Evolutionary conservation across 1,139 yeast species (phyloP).

Genomic region (Kodamaea sp.): DNA sequence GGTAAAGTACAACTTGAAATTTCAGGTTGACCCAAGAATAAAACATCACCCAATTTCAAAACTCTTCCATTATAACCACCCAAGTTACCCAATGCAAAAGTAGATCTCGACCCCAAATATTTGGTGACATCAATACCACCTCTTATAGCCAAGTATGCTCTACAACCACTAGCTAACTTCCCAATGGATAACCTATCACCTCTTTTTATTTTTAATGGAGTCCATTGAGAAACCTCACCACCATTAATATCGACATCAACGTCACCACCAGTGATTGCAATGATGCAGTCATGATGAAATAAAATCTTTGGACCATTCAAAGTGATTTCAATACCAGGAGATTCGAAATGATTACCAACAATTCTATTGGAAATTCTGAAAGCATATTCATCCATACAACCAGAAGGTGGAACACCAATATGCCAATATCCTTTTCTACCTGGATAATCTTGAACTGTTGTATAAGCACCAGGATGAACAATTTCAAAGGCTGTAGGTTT

Average conservation of each 20-base stretch:
- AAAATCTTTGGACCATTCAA: conserved; percentile 79
- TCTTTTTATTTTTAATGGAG: conserved; percentile 62
- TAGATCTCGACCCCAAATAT: conserved; percentile 92
- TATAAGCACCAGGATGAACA: conserved; percentile 83
- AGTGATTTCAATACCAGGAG: conserved; percentile 91
- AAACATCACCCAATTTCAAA: conserved; percentile 85
- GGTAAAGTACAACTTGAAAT: conserved; percentile 67
- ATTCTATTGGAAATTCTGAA: conserved; percentile 85
- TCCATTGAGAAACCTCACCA: conserved; percentile 50
- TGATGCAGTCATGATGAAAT: conserved; percentile 75
- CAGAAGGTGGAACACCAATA: conserved; percentile 96
- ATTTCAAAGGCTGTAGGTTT: conserved; percentile 82
- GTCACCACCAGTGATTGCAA: conserved; percentile 85
- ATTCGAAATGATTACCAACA: conserved; percentile 76
- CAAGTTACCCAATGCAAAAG: conserved; percentile 89
- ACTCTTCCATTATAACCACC: conserved; percentile 96
- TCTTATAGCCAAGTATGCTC: conserved; percentile 84
- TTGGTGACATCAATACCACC: conserved; percentile 94
- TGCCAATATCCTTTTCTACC: conserved; percentile 88
- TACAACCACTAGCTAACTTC: conserved; percentile 74
- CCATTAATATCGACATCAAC: conserved; percentile 68
- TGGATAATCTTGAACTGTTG: conserved; percentile 94
- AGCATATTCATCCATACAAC: conserved; percentile 94
- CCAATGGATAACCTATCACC: conserved; percentile 84
- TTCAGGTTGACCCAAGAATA: conserved; percentile 78